phyloP scores from a whole-genome alignment of 441 rosid genomes.

The Erysimum cheiri region DNA sequence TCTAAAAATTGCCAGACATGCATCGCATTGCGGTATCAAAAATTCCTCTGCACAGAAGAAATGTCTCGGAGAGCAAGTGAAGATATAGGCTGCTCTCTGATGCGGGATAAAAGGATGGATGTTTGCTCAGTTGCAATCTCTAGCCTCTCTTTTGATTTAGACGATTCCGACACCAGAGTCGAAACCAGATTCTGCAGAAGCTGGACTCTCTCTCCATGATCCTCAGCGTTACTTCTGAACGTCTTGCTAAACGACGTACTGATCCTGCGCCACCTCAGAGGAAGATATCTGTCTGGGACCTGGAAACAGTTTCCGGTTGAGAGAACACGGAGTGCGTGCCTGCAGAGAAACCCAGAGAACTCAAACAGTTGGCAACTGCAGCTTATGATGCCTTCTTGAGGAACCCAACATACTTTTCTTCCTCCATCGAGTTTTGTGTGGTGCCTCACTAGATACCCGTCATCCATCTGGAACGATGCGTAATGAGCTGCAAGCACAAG shows the following conservation, averaged over 20 bases:
- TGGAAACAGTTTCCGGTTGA: conserved; percentile 94
- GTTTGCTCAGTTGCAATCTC: conserved; percentile 83
- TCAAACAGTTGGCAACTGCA: conserved; percentile 96
- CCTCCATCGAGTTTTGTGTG: conserved; percentile 94
- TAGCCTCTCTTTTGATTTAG: conserved; percentile 85
- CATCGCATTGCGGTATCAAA: conserved; percentile 35
- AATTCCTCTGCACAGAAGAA: conserved; percentile 38
- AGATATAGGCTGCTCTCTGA: conserved; percentile 76
- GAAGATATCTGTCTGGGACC: conserved; percentile 89
- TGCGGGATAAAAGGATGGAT: conserved; percentile 70
- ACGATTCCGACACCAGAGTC: conserved; percentile 72
- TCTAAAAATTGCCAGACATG: neutral
- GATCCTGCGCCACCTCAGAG: conserved; percentile 82
- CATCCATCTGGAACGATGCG: conserved; percentile 92
- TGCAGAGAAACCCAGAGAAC: conserved; percentile 91
- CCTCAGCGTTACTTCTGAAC: conserved; percentile 51
- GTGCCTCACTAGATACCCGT: conserved; percentile 88
- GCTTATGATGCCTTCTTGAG: conserved; percentile 85
- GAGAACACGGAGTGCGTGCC: conserved; percentile 92
- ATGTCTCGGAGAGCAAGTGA: conserved; percentile 40
- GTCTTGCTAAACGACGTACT: conserved; percentile 56
- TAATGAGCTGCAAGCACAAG: conserved; percentile 95
- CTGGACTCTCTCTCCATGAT: conserved; percentile 75
- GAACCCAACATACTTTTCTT: conserved; percentile 89
- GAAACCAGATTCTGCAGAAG: conserved; percentile 79